Evolutionary conservation across 495 filamentous ascomycete species (phyloP).

Genomic region (Haplographium delicatum): DNA sequence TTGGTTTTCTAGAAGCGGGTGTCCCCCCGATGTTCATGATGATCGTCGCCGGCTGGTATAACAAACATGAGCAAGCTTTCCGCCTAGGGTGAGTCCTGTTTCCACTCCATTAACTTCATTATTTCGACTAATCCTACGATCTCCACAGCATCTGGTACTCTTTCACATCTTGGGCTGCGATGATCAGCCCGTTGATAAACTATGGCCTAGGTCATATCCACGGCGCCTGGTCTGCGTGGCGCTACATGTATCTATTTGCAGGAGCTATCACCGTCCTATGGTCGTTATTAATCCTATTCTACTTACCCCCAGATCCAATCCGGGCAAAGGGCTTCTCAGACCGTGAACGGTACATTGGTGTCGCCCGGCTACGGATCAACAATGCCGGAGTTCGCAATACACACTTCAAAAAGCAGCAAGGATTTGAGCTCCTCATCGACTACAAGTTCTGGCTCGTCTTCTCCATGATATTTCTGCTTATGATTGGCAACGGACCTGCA

Average conservation of each 20-base stretch:
- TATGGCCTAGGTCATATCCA: slow-evolving; percentile 6
- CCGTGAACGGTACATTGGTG: slow-evolving; percentile 50
- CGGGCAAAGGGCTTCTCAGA: slow-evolving; percentile 60
- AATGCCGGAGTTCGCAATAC: slow-evolving; percentile 70
- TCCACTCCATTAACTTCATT: too few relatives aligned
- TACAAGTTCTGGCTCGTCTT: slow-evolving; percentile 48
- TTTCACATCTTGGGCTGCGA: slow-evolving; percentile 26
- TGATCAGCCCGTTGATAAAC: slow-evolving; percentile 18
- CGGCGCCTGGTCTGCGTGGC: neutral
- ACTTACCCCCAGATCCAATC: slow-evolving; percentile 64
- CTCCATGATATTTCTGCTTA: slow-evolving; percentile 23
- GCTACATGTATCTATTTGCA: slow-evolving; percentile 53
- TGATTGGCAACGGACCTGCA: slow-evolving; percentile 6
- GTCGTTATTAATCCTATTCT: slow-evolving; percentile 53
- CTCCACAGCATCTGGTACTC: slow-evolving; percentile 43
- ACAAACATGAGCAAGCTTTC: slow-evolving; percentile 52
- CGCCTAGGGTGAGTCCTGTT: too few relatives aligned
- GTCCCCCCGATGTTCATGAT: slow-evolving; percentile 49
- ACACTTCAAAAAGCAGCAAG: slow-evolving; percentile 60
- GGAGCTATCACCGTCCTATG: slow-evolving; percentile 55
- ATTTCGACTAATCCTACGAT: too few relatives aligned
- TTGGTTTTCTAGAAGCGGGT: slow-evolving; percentile 47
- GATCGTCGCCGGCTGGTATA: slow-evolving; percentile 56
- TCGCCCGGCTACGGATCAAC: slow-evolving; percentile 58
- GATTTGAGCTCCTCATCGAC: slow-evolving; percentile 52